Base-by-base conservation (phyloP, 768 basidiomycete species). In the Leccinellum luteum region DNA sequence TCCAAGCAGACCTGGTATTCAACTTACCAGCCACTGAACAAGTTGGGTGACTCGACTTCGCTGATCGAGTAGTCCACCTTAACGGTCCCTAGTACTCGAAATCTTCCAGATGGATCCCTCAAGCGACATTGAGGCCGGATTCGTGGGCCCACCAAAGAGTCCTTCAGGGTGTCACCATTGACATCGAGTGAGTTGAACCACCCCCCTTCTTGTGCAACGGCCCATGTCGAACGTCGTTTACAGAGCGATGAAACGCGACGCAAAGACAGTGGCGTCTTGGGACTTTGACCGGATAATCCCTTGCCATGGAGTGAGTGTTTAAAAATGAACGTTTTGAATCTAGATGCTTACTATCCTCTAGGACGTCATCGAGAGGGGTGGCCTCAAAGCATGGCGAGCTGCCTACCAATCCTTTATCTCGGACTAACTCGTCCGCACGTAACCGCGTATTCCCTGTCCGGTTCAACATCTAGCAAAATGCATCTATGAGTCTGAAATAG, bases 11-110 rank as follows among this genome's bases (percentile, higher is more conserved):
- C 70, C 75, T 95, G 45, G 70, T 95, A 3, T 83, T 92, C 76
- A 94, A 94, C 74, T 75, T 95, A 13, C 91, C 92, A 1, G 76
- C 83, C 4, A 85, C 69, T 2, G 92, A 95, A 71, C 92, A 94
- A 74, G 85, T 84, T 41, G 30, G 51, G 69, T 52, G n/a, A 2
- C 12, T 30, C 5, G 31, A 6, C 6, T 27, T 52, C 6, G 8
- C 48, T 21, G 6, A 27, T 48, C 12, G 10, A 10, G 17, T 32
- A 1, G 14, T 51, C 21, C 1, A 41, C 28, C 30, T 38, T 31
- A 54, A 48, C 25, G 10, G 14, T 31, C 4, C 8, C 48, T 43
- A 78, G 77, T 79, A 78, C 60, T 76, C 76, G 14, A 74, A 70
- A 66, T 64, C 67, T 6, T 66, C 68, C 17, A 71, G 56, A 45